A percentile compares a stretch with the other conserved stretches of the same genome.
phyloP scores from a whole-genome alignment of 1,284 basidiomycete genomes.

The Ceratobasidium sp. region DNA sequence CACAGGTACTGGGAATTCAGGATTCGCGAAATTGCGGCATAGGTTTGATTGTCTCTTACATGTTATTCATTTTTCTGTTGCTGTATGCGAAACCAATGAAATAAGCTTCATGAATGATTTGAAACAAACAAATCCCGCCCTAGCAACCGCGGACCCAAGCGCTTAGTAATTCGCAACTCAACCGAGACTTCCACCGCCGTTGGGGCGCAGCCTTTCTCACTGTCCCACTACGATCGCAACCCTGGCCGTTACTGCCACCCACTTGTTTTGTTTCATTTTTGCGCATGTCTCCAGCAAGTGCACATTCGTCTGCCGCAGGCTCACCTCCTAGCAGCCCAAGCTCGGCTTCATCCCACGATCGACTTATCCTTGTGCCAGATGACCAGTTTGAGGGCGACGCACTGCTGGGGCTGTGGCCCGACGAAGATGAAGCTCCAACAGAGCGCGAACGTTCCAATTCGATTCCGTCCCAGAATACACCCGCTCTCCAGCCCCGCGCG shows the following conservation, averaged over 20 bases:
- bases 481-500: slow-evolving; percentile 24
- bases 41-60: background rate
- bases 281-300: background rate
- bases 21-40: slow-evolving; percentile 17
- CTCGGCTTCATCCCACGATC: slow-evolving; percentile 37
- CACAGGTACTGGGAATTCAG: slow-evolving; percentile 63
- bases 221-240: slow-evolving; percentile 1
- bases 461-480: slow-evolving; percentile 10
- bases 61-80: background rate
- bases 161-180: slow-evolving; percentile 30
- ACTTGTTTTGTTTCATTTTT: background rate
- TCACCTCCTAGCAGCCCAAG: slow-evolving; percentile 38
- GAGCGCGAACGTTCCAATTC: slow-evolving; percentile 19
- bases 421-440: slow-evolving; percentile 30
- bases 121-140: slow-evolving; percentile 33
- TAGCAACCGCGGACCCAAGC: slow-evolving; percentile 27
- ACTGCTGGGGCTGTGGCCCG: slow-evolving; percentile 36
- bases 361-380: slow-evolving; percentile 38
- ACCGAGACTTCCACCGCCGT: slow-evolving; percentile 30
- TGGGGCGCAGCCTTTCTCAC: slow-evolving; percentile 42
- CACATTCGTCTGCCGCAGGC: slow-evolving; percentile 12
- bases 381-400: slow-evolving; percentile 41
- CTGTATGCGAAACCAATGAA: background rate
- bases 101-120: slow-evolving; percentile 27
- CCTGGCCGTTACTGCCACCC: background rate